These are phyloP conservation scores for Priceomyces fermenticarens DNA, from an alignment of 805 yeast species.

Conservation along the genomic window DNA sequence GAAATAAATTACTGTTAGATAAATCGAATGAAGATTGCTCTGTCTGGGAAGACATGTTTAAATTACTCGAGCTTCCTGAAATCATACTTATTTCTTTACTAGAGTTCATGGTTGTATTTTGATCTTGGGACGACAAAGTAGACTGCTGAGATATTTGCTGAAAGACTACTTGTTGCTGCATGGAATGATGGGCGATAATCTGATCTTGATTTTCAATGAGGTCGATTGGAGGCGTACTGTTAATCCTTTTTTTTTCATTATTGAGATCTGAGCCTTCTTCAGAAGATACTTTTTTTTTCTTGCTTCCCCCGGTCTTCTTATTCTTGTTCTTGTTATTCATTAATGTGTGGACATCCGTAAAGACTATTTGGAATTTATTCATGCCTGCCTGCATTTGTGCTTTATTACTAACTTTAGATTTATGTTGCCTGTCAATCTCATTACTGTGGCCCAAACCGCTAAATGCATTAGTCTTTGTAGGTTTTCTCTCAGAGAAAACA, in stretches of 20 bases:
- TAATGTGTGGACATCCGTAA: slow-evolving; percentile 36
- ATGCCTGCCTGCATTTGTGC: slow-evolving; percentile 37
- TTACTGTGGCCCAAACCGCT: slow-evolving; percentile 3
- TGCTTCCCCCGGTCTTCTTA: slow-evolving; percentile 6
- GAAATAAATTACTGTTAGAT: slow-evolving; percentile 38
- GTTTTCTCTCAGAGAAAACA: slow-evolving; percentile 28
- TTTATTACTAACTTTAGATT: slow-evolving; percentile 12
- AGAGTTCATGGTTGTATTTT: slow-evolving; percentile 12
- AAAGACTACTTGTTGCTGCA: slow-evolving; percentile 1
- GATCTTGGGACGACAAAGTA: slow-evolving; percentile 9
- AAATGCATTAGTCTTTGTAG: slow-evolving; percentile 2
- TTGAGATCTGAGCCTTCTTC: neutral
- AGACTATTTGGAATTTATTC: slow-evolving; percentile 46
- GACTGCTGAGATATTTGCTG: slow-evolving; percentile 3
- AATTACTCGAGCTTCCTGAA: slow-evolving; percentile 23
- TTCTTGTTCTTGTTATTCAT: slow-evolving; percentile 18
- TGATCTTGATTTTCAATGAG: slow-evolving; percentile 2
- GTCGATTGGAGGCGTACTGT: neutral
- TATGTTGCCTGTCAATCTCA: neutral
- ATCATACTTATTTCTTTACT: slow-evolving; percentile 27
- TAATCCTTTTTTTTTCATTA: neutral
- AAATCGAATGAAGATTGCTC: slow-evolving; percentile 42
- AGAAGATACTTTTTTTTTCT: slow-evolving; percentile 1
- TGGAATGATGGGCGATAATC: slow-evolving; percentile 1
- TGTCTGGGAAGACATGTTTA: slow-evolving; percentile 28